phyloP scores from a whole-genome alignment of 2,329 filamentous ascomycete genomes.

The Emergomyces orientalis region DNA sequence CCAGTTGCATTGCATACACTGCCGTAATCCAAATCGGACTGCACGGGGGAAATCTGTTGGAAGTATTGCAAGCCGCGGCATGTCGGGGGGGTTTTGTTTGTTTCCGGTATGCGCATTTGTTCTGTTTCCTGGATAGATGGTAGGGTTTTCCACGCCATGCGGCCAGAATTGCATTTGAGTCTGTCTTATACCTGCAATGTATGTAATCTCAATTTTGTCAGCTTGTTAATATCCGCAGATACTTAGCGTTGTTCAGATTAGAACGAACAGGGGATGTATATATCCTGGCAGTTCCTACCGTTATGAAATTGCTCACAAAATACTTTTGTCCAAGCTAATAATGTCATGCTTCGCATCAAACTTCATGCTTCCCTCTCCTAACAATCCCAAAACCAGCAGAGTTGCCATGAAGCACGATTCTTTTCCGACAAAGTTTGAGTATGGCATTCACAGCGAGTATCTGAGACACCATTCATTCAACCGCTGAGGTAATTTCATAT shows the following conservation, averaged over 20 bases:
- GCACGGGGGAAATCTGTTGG: background rate
- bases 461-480: background rate
- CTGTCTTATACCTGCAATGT: background rate
- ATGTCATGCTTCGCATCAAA: background rate
- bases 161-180: background rate
- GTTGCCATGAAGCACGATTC: background rate
- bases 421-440: background rate
- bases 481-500: background rate
- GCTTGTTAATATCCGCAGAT: background rate
- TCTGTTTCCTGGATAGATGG: background rate
- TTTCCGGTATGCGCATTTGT: background rate
- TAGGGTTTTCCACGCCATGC: background rate
- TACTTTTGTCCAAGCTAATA: background rate
- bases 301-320: background rate
- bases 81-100: background rate
- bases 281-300: background rate
- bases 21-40: background rate
- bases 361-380: background rate
- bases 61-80: background rate
- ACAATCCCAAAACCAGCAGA: background rate
- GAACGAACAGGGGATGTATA: background rate
- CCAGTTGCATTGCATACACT: background rate
- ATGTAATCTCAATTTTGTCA: background rate
- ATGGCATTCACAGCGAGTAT: background rate
- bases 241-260: background rate